Percentiles rank a stretch among this genome's conserved stretches.
phyloP scores from a whole-genome alignment of 306 rosid genomes.

The Pueraria montana region DNA sequence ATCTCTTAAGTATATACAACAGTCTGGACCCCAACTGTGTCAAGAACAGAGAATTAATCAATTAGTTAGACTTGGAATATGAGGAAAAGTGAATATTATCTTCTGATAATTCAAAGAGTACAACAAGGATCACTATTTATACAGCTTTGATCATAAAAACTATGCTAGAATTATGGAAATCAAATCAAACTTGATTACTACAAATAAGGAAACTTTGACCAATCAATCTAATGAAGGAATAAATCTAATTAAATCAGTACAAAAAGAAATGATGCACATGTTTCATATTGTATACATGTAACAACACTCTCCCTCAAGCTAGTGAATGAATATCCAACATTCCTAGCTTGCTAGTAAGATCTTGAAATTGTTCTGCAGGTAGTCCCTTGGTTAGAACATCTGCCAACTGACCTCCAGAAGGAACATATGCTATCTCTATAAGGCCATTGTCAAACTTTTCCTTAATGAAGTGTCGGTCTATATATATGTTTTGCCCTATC shows the following conservation, averaged over 20 bases:
- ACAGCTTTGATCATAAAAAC: slow-evolving; percentile 4
- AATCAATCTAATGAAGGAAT: not conserved
- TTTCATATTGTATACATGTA: not conserved
- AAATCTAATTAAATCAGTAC: not conserved
- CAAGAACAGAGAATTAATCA: slow-evolving; percentile 49
- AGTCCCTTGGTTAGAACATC: not conserved
- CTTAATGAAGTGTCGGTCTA: too few species aligned
- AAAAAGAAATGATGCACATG: not conserved
- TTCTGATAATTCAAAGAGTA: slow-evolving; percentile 1
- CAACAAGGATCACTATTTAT: not conserved
- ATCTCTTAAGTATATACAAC: slow-evolving; percentile 91
- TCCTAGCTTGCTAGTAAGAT: not conserved
- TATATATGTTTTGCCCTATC: too few species aligned
- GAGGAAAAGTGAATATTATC: slow-evolving; percentile 6
- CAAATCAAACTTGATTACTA: slow-evolving; percentile 4
- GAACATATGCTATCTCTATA: not conserved
- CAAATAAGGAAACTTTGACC: not conserved
- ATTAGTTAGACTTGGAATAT: slow-evolving; percentile 28
- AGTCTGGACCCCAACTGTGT: slow-evolving; percentile 90
- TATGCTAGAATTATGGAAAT: not conserved
- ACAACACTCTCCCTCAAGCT: not conserved
- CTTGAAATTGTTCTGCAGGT: not conserved
- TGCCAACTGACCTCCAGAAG: not conserved
- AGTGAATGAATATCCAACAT: not conserved
- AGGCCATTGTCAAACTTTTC: too few species aligned